These are phyloP conservation scores for Mycena belliarum DNA, from an alignment of 768 basidiomycete species.

Conservation along the genomic window DNA sequence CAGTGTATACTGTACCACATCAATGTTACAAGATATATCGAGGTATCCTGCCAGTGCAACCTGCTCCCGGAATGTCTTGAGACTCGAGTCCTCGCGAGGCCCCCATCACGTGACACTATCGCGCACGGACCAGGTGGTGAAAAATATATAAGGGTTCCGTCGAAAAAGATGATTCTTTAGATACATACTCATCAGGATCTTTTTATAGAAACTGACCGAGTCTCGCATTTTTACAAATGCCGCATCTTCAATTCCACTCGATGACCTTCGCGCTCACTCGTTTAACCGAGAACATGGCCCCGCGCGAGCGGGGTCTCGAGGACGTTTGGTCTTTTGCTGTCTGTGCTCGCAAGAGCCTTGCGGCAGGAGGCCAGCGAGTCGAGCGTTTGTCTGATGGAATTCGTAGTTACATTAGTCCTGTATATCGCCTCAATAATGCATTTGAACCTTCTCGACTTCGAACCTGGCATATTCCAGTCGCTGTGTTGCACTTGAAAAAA, in stretches of 20 bases:
- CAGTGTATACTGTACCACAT: constrained; percentile 15
- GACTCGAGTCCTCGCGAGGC: too few relatives aligned
- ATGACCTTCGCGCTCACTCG: constrained; percentile 58
- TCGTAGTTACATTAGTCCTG: neutral
- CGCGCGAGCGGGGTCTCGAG: constrained; percentile 43
- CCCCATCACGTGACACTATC: constrained; percentile 9
- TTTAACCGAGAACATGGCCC: constrained; percentile 59
- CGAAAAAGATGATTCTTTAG: constrained; percentile 37
- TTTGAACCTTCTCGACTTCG: too few relatives aligned
- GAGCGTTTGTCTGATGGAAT: constrained; percentile 58
- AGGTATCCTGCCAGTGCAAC: too few relatives aligned
- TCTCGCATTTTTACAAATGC: constrained; percentile 73
- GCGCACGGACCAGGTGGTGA: constrained; percentile 36
- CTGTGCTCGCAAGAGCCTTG: constrained; percentile 25
- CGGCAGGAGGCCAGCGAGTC: constrained; percentile 41
- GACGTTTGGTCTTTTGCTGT: constrained; percentile 46
- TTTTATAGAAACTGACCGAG: constrained; percentile 74
- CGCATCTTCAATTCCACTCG: constrained; percentile 62
- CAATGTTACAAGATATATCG: neutral
- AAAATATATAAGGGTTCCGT: constrained; percentile 33
- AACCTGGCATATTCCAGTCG: too few relatives aligned
- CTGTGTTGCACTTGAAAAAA: too few relatives aligned
- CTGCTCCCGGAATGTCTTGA: too few relatives aligned
- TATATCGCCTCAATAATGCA: too few relatives aligned
- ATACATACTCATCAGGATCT: constrained; percentile 76